These are phyloP conservation scores for Huiozyma naganishii DNA, from an alignment of 805 yeast genomes.

Conservation along the genomic window DNA sequence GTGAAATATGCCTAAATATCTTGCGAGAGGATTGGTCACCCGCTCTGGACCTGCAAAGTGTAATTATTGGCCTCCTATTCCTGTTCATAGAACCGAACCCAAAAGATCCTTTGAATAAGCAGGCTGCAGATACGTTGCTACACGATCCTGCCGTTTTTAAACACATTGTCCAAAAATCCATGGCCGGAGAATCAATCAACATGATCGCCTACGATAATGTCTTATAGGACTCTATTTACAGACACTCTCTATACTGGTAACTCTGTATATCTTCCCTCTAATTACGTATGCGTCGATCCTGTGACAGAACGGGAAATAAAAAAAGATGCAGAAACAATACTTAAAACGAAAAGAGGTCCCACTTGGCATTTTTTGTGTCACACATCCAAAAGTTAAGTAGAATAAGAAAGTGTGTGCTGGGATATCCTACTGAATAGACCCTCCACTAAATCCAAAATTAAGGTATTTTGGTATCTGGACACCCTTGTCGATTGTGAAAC, in stretches of 20 bases:
- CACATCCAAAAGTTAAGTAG: too few species aligned
- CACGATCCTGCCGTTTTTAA: conserved; percentile 40
- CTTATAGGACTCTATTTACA: background rate
- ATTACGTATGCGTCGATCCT: too few species aligned
- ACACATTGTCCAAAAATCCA: conserved; percentile 45
- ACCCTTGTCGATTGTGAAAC: too few species aligned
- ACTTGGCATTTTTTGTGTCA: too few species aligned
- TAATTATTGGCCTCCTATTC: conserved; percentile 75
- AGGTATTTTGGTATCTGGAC: too few species aligned
- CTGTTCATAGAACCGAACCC: conserved; percentile 86
- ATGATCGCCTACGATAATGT: conserved; percentile 56
- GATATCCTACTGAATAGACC: too few species aligned
- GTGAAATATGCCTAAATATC: conserved; percentile 86
- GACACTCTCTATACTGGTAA: background rate
- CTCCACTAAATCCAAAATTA: too few species aligned
- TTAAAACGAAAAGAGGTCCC: too few species aligned
- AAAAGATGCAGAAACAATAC: too few species aligned
- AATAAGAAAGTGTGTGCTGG: too few species aligned
- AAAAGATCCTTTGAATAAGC: conserved; percentile 84
- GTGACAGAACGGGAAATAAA: too few species aligned
- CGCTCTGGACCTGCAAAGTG: conserved; percentile 68
- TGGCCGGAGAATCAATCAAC: conserved; percentile 63
- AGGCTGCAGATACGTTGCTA: conserved; percentile 58
- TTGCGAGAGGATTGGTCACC: conserved; percentile 96
- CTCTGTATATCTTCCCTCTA: too few species aligned